Percentiles rank a stretch among this genome's conserved stretches.
phyloP scores from a whole-genome alignment of 352 stramenopile species.

The Globisporangium takayamanum region DNA sequence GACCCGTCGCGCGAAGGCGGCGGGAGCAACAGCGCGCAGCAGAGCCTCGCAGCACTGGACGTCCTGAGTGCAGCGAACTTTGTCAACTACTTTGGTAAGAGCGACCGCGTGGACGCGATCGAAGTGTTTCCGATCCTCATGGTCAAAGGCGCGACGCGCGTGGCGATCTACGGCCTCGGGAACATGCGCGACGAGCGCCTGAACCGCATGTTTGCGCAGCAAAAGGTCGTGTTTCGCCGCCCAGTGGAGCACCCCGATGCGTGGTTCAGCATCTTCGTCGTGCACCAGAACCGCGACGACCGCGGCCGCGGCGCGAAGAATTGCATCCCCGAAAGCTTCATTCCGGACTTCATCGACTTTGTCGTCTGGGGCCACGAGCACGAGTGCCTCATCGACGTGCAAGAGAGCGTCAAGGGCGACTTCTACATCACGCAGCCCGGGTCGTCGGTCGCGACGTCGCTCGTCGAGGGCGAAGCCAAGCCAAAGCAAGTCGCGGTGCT shows the following conservation, averaged over 20 bases:
- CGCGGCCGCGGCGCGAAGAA: constrained; percentile 92
- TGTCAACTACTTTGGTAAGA: constrained; percentile 99
- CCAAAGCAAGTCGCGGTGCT: constrained; percentile 87
- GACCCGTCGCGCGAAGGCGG: constrained; percentile 93
- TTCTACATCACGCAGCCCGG: constrained; percentile 97
- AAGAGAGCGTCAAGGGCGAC: constrained; percentile 92
- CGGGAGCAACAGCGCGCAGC: constrained; percentile 24
- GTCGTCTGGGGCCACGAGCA: constrained; percentile 98
- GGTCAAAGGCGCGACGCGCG: constrained; percentile 91
- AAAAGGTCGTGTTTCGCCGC: constrained; percentile 93
- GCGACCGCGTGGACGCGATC: constrained; percentile 90
- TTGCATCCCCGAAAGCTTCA: constrained; percentile 96
- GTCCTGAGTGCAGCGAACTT: constrained; percentile 93
- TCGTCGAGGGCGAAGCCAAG: constrained; percentile 85
- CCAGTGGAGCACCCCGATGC: constrained; percentile 62
- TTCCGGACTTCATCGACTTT: constrained; percentile 98
- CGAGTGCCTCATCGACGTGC: constrained; percentile 93
- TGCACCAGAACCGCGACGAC: constrained; percentile 98
- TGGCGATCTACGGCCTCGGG: constrained; percentile 97
- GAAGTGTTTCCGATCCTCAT: constrained; percentile 95
- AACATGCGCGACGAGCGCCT: constrained; percentile 98
- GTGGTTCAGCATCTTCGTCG: constrained; percentile 98
- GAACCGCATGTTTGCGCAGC: constrained; percentile 95
- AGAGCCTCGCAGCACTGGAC: constrained; percentile 93
- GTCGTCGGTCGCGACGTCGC: constrained; percentile 93